phyloP scores from a whole-genome alignment of 208 protist species.

The Trypanosoma grayi region DNA sequence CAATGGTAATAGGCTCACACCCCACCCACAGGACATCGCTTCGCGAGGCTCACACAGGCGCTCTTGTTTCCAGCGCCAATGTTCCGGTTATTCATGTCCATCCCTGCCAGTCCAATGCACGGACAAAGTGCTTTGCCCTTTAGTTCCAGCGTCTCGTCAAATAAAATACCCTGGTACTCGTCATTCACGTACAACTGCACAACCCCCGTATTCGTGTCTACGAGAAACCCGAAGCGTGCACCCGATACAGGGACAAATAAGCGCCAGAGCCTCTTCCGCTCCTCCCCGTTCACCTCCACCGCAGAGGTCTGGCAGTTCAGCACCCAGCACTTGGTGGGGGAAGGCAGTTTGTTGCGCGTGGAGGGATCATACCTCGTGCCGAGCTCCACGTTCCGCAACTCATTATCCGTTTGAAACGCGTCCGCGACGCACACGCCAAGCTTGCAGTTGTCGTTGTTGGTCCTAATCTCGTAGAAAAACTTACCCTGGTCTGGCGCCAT shows the following conservation, averaged over 20 bases:
- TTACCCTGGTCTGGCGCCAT: slow-evolving; percentile 66
- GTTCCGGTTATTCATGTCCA: slow-evolving; percentile 69
- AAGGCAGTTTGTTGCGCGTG: background rate
- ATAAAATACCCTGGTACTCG: slow-evolving; percentile 71
- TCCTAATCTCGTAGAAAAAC: slow-evolving; percentile 75
- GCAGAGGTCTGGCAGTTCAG: slow-evolving; percentile 74
- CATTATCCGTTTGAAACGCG: slow-evolving; percentile 41
- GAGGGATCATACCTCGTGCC: background rate
- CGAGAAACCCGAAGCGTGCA: slow-evolving; percentile 66
- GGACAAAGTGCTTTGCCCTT: slow-evolving; percentile 72
- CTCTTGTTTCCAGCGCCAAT: slow-evolving; percentile 50
- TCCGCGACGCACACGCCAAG: slow-evolving; percentile 56
- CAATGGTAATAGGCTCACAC: background rate
- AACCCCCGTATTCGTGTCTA: slow-evolving; percentile 76
- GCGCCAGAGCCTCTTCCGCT: slow-evolving; percentile 72
- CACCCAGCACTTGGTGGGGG: slow-evolving; percentile 32
- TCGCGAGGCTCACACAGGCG: slow-evolving; percentile 38
- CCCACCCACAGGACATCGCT: slow-evolving; percentile 2
- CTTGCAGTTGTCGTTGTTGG: slow-evolving; percentile 76
- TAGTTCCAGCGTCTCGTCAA: slow-evolving; percentile 44
- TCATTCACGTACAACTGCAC: slow-evolving; percentile 82
- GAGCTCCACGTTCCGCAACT: slow-evolving; percentile 37
- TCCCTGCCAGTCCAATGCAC: slow-evolving; percentile 58
- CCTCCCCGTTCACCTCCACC: slow-evolving; percentile 58
- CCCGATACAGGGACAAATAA: slow-evolving; percentile 65